phyloP scores from a whole-genome alignment of 1,284 basidiomycete genomes.

The Albatrellus sp. region DNA sequence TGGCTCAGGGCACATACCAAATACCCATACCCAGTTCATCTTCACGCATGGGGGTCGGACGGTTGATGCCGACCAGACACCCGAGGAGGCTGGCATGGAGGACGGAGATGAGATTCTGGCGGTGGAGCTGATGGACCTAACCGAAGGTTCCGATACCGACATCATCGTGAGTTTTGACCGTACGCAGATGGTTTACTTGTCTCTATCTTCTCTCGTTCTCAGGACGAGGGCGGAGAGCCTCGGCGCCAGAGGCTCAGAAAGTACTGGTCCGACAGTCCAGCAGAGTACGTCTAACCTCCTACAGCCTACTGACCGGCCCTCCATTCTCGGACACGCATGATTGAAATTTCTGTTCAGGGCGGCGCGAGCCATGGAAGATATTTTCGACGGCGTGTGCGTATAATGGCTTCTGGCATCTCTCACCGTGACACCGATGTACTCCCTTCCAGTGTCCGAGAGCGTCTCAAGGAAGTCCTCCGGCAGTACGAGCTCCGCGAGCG shows the following conservation, averaged over 20 bases:
- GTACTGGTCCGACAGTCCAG: slow-evolving; percentile 61
- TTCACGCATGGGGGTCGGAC: slow-evolving; percentile 70
- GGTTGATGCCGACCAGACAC: slow-evolving; percentile 63
- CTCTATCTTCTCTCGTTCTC: slow-evolving; percentile 6
- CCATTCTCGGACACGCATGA: slow-evolving; percentile 4
- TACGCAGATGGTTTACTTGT: not conserved
- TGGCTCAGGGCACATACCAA: slow-evolving; percentile 15
- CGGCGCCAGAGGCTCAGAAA: slow-evolving; percentile 58
- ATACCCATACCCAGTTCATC: slow-evolving; percentile 53
- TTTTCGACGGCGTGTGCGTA: slow-evolving; percentile 69
- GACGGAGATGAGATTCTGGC: slow-evolving; percentile 76
- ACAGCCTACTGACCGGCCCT: slow-evolving; percentile 4
- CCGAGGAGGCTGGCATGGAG: slow-evolving; percentile 76
- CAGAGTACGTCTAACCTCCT: slow-evolving; percentile 39
- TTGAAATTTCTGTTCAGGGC: slow-evolving; percentile 33
- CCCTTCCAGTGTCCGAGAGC: slow-evolving; percentile 53
- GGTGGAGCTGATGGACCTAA: slow-evolving; percentile 78
- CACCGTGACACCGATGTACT: slow-evolving; percentile 3
- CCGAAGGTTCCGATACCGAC: slow-evolving; percentile 48
- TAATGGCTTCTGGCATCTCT: slow-evolving; percentile 1
- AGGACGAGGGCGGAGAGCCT: slow-evolving; percentile 51
- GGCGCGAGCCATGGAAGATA: slow-evolving; percentile 58
- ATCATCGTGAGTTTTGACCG: slow-evolving; percentile 36
- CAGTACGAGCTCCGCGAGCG: slow-evolving; percentile 79
- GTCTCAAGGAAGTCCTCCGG: slow-evolving; percentile 69